A percentile compares a stretch with the other conserved stretches of the same genome.
These are phyloP conservation scores for Kwoniella botswanensis DNA, from an alignment of 768 basidiomycete species.

Conservation along the genomic window DNA sequence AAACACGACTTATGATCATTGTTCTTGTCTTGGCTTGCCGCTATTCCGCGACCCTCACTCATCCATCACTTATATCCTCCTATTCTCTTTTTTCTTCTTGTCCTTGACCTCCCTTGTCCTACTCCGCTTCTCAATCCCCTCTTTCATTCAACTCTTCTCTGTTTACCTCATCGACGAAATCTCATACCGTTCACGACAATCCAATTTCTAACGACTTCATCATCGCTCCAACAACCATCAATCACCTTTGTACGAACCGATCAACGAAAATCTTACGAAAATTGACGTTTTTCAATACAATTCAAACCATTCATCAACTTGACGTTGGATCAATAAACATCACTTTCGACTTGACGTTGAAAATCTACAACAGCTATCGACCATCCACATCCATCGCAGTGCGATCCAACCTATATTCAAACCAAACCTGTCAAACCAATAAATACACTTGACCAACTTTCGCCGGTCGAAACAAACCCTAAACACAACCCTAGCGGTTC, in stretches of 20 bases:
- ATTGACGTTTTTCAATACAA: background rate
- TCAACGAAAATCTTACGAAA: background rate
- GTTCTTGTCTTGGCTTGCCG: constrained; percentile 8
- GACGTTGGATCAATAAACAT: background rate
- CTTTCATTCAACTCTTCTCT: background rate
- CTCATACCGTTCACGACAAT: background rate
- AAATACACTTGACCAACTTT: constrained; percentile 34
- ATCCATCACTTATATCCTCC: background rate
- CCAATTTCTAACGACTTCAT: background rate
- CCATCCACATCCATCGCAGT: constrained; percentile 18
- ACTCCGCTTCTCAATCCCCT: background rate
- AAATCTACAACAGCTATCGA: background rate
- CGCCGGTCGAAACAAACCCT: constrained; percentile 37
- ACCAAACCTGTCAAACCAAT: constrained; percentile 6
- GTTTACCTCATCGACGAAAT: background rate
- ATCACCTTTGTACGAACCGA: background rate
- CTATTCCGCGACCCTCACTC: background rate
- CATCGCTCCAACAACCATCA: background rate
- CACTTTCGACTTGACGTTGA: background rate
- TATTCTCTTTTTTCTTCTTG: background rate
- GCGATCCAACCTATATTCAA: constrained; percentile 19
- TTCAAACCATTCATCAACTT: background rate
- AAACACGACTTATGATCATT: constrained; percentile 3
- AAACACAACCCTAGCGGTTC: constrained; percentile 24
- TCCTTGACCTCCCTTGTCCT: background rate